Base-by-base conservation (phyloP, 306 rosid genomes). In the Cucumis melo region DNA sequence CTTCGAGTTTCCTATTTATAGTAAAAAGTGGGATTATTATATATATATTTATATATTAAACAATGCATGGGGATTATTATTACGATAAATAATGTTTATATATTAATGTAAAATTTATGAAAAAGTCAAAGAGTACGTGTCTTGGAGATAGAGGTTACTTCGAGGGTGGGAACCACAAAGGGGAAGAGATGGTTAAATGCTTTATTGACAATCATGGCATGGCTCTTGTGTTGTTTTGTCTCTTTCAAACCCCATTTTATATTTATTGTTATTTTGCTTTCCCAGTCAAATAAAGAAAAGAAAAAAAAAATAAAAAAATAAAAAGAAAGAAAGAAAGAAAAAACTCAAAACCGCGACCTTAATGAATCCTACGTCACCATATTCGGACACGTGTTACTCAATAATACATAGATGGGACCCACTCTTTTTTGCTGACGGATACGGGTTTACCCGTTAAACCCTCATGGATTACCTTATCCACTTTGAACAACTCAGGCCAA, bases 331-430 rank as follows among this genome's bases (percentile, higher is more conserved):
- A n/a, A n/a, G n/a, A n/a, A n/a, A n/a, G n/a, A n/a, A 27, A 27
- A 27, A 71, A 72, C 78, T 59, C 20, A 56, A 48, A 34, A 64
- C 48, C 24, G 24, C 48, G 71, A 64, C 46, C 80, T 78, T 38
- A 62, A 32, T 51, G 83, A 78, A 80, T 24, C 84, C 81, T 73
- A 83, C 84, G 77, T 91, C 88, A 88, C 34, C 87, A 50, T 68
- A 74, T 76, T 11, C 56, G 53, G 91, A 88, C 90, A 91, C 88
- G 92, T 87, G 89, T 87, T 2, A 8, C 73, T 68, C 87, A 86
- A 91, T 87, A 72, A 84, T 87, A 16, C 39, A 80, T 17, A 24
- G 14, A 83, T 51, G 86, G 81, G 56, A 8, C 56, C 55, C 86
- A 82, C 9, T 17, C 72, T 13, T 17, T 13, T 17, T 4, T 6